Conservation (phyloP, 2,329 filamentous ascomycete genomes). For the Paecilomyces dactylethromorphus region DNA sequence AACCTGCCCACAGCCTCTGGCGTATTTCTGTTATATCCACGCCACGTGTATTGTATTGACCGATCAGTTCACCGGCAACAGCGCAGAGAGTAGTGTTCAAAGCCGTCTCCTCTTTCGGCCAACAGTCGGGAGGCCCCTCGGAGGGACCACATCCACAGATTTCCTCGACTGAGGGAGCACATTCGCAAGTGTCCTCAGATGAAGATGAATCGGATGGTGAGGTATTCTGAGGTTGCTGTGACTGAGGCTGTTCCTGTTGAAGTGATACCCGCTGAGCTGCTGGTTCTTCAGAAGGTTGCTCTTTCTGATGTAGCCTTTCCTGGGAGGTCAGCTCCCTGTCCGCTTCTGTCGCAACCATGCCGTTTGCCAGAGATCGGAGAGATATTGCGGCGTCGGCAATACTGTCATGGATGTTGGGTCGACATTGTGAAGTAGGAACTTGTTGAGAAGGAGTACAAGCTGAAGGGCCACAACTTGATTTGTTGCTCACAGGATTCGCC, state of each 20-base stretch:
- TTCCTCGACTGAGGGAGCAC: conserved; percentile 9
- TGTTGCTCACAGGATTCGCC: not conserved
- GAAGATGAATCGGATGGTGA: not conserved
- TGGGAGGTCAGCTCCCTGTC: not conserved
- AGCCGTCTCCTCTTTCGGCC: conserved; percentile 16
- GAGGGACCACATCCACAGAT: not conserved
- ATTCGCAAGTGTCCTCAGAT: conserved; percentile 17
- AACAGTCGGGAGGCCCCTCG: conserved; percentile 3
- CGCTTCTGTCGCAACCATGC: not conserved
- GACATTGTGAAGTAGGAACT: not conserved
- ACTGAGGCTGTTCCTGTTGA: not conserved
- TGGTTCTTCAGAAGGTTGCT: not conserved
- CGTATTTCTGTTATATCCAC: conserved; percentile 30
- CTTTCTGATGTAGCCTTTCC: not conserved
- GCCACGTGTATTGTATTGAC: conserved; percentile 30
- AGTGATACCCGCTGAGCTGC: not conserved
- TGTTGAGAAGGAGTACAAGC: not conserved
- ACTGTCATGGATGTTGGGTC: not conserved
- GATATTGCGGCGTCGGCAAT: not conserved
- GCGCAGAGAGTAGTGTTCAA: conserved; percentile 31
- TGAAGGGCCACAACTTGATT: not conserved
- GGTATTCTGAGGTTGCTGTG: not conserved
- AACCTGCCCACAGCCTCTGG: conserved; percentile 26
- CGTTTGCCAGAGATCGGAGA: not conserved
- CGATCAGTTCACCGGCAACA: conserved; percentile 31